Base-by-base conservation (phyloP, 306 rosid genomes). In the Gastrolobium villosum region DNA sequence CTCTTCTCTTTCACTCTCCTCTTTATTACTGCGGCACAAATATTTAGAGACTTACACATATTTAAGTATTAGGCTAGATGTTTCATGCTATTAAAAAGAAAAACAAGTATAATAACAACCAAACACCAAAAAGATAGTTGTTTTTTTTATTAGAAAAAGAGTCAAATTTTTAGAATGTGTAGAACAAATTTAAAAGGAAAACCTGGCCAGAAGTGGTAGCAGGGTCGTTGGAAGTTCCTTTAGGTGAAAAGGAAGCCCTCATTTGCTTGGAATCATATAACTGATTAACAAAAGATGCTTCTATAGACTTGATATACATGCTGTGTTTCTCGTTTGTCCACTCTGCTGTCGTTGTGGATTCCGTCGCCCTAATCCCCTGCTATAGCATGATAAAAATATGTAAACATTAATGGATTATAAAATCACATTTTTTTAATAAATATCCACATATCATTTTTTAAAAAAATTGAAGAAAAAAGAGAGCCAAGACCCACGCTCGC, bases 281-380 rank as follows among this genome's bases (percentile, higher is more conserved):
- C 31, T 88, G 87, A 72, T 87, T 77, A 14, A 92, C 95, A 61
- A 92, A 92, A 28, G 95, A 88, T 41, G 95, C 84, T 85, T 92
- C 97, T 85, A 92, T 90, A n/a, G 92, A 92, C 49, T 92, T 86
- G 10, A 92, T 89, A 87, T 85, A 92, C 89, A 86, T 52, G 75
- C 91, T 87, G 77, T 92, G 97, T 86, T 92, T 92, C 80, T 88
- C 92, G 39, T 92, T 88, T 4, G 97, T 92, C 97, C 97, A 92
- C 59, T 87, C 90, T 43, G 84, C 65, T 3, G 75, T 76, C 40
- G 81, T 83, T 81, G 64, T 57, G 40, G 89, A 50, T 46, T 86
- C 88, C 50, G 37, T 36, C 35, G 4, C 84, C 65, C 55, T 73
- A 65, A 65, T 74, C 10, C 79, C 88, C 96, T 90, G 74, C 6